Evolutionary conservation across 2,329 filamentous ascomycete genomes (phyloP).

Genomic region (Huntiella bhutanensis): DNA sequence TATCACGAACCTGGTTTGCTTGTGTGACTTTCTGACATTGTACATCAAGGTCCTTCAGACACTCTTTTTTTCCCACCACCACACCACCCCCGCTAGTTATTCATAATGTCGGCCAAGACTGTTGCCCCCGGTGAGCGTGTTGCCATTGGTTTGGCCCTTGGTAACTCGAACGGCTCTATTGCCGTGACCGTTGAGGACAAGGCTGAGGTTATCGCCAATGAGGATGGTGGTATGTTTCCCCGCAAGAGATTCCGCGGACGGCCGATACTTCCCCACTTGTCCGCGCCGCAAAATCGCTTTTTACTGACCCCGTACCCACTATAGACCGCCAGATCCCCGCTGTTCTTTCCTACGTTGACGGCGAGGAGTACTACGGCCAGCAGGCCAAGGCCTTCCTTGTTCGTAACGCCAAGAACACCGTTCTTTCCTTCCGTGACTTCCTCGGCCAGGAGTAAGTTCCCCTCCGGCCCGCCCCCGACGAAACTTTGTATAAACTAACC

Average conservation of each 20-base stretch:
- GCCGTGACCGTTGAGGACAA: conserved; percentile 85
- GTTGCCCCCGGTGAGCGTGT: conserved; percentile 37
- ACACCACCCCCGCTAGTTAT: conserved; percentile 1
- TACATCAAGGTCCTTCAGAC: not conserved
- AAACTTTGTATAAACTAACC: conserved; percentile 2
- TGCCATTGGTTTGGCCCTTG: conserved; percentile 91
- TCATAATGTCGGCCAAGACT: conserved; percentile 18
- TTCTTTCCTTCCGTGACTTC: conserved; percentile 92
- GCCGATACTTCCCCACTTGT: not conserved
- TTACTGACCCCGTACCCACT: conserved; percentile 4
- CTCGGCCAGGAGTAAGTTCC: conserved; percentile 67
- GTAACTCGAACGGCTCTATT: conserved; percentile 96
- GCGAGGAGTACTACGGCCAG: conserved; percentile 89
- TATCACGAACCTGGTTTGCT: not conserved
- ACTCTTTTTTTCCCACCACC: conserved; percentile 7
- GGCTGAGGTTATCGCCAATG: conserved; percentile 94
- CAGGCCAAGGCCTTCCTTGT: conserved; percentile 90
- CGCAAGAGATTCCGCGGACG: not conserved
- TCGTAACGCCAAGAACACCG: conserved; percentile 80
- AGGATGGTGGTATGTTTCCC: conserved; percentile 62
- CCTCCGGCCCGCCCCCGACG: conserved; percentile 1
- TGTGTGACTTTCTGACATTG: not conserved
- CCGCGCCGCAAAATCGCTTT: not conserved
- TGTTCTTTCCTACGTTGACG: conserved; percentile 81
- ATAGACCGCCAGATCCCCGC: conserved; percentile 91